A percentile compares a stretch with the other conserved stretches of the same genome.
phyloP scores from a whole-genome alignment of 192 early-diverging fungal genomes.

The Pilaira anomala region DNA sequence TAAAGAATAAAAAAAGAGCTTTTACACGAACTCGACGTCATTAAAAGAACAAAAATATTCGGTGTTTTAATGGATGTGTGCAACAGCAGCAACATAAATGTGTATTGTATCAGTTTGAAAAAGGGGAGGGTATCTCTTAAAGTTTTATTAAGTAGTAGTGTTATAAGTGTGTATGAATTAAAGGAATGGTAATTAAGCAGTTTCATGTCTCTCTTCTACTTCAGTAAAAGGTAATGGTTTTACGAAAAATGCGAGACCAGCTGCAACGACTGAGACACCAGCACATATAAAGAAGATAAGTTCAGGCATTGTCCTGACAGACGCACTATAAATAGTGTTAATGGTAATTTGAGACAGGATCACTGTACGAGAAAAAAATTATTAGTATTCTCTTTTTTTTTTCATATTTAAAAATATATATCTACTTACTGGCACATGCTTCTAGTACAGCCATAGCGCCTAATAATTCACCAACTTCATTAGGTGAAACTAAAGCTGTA shows the following conservation, averaged over 20 bases:
- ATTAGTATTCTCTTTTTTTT: neutral
- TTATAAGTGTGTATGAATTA: slow-evolving; percentile 5
- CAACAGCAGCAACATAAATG: no score
- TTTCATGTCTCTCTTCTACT: no score
- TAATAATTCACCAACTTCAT: slow-evolving; percentile 46
- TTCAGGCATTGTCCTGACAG: slow-evolving; percentile 36
- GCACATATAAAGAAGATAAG: slow-evolving; percentile 44
- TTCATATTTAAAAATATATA: neutral
- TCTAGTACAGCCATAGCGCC: slow-evolving; percentile 48
- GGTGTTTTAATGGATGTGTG: neutral
- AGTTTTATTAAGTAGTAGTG: neutral
- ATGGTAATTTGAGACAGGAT: slow-evolving; percentile 42
- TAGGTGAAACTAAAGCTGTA: slow-evolving; percentile 41
- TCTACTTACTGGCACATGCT: slow-evolving; percentile 33
- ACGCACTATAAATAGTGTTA: slow-evolving; percentile 41
- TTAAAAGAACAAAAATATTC: neutral
- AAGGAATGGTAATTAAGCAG: neutral
- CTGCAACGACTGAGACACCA: neutral
- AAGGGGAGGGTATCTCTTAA: neutral
- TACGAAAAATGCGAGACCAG: neutral
- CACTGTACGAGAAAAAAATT: neutral
- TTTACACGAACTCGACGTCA: neutral
- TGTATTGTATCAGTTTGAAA: no score
- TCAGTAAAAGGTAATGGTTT: neutral
- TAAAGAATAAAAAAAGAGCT: no score